phyloP scores from a whole-genome alignment of 176 grass and related monocot genomes.

The Cymbopogon citratus region DNA sequence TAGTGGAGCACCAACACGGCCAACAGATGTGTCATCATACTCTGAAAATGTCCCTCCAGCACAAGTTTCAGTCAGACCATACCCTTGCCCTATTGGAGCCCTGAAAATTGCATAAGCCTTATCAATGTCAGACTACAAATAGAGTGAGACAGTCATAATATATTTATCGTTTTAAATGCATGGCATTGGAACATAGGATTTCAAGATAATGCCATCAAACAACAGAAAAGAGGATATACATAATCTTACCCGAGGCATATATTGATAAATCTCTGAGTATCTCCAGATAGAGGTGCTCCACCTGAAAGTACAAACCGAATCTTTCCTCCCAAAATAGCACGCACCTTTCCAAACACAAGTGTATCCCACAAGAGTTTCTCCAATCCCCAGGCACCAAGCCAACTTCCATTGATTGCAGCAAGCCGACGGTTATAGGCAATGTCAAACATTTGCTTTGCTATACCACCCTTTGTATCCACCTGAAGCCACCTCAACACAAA shows the following conservation, averaged over 20 bases:
- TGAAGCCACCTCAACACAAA: slow-evolving; percentile 30
- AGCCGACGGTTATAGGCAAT: slow-evolving; percentile 58
- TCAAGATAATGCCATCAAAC: slow-evolving; percentile 3
- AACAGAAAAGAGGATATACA: slow-evolving; percentile 6
- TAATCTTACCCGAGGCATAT: slow-evolving; percentile 90
- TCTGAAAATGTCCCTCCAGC: slow-evolving; percentile 92
- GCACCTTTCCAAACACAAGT: slow-evolving; percentile 79
- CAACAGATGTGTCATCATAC: slow-evolving; percentile 84
- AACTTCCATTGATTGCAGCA: slow-evolving; percentile 84
- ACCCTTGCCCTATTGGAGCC: slow-evolving; percentile 93
- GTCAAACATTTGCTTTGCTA: slow-evolving; percentile 80
- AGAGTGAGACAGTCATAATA: background rate
- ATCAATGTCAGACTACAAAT: slow-evolving; percentile 12
- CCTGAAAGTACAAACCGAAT: slow-evolving; percentile 82
- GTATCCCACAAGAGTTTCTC: slow-evolving; percentile 89
- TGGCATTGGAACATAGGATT: background rate
- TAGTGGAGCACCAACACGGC: slow-evolving; percentile 83
- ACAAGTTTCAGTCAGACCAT: slow-evolving; percentile 98
- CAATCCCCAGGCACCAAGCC: slow-evolving; percentile 82
- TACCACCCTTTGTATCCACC: slow-evolving; percentile 78
- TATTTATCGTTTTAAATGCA: background rate
- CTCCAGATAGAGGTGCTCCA: slow-evolving; percentile 80
- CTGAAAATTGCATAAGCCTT: slow-evolving; percentile 55
- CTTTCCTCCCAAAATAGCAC: slow-evolving; percentile 78
- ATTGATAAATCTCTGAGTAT: slow-evolving; percentile 97